phyloP scores from a whole-genome alignment of 306 rosid species.

The Boehmeria nivea region DNA sequence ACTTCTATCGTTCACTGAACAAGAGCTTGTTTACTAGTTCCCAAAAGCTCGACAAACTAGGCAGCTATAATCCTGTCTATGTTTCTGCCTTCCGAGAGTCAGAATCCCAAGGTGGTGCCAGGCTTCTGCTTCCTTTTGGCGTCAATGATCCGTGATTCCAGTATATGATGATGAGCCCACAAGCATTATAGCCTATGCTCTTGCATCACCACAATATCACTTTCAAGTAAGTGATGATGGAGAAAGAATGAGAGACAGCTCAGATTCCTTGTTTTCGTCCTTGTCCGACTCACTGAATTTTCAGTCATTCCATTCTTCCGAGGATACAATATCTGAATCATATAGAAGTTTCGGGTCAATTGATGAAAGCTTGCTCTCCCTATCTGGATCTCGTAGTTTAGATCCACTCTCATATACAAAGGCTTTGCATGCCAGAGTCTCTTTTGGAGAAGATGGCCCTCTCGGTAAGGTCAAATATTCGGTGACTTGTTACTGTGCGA shows the following conservation, averaged over 20 bases:
- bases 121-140: slow-evolving; percentile 71
- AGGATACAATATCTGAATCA: slow-evolving; percentile 46
- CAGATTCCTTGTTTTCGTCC: slow-evolving; percentile 29
- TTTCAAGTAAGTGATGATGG: slow-evolving; percentile 48
- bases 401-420: slow-evolving; percentile 54
- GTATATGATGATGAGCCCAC: slow-evolving; percentile 92
- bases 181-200: slow-evolving; percentile 77
- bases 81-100: slow-evolving; percentile 60
- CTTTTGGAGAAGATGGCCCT: slow-evolving; percentile 77
- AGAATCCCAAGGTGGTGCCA: slow-evolving; percentile 72
- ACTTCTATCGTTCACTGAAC: slow-evolving; percentile 55
- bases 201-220: slow-evolving; percentile 55
- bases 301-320: slow-evolving; percentile 49
- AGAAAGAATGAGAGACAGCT: slow-evolving; percentile 49
- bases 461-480: slow-evolving; percentile 65
- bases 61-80: slow-evolving; percentile 54
- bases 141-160: slow-evolving; percentile 68
- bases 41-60: slow-evolving; percentile 50
- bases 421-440: slow-evolving; percentile 73
- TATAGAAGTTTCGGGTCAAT: slow-evolving; percentile 50
- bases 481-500: slow-evolving; percentile 75
- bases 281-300: slow-evolving; percentile 44
- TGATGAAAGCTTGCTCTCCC: slow-evolving; percentile 53
- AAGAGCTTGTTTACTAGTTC: slow-evolving; percentile 48
- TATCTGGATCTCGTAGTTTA: slow-evolving; percentile 56